Evolutionary conservation across 148 eudicot species (phyloP), one percentile per base, ranked within the genome.

Genomic region (Simmondsia chinensis): DNA sequence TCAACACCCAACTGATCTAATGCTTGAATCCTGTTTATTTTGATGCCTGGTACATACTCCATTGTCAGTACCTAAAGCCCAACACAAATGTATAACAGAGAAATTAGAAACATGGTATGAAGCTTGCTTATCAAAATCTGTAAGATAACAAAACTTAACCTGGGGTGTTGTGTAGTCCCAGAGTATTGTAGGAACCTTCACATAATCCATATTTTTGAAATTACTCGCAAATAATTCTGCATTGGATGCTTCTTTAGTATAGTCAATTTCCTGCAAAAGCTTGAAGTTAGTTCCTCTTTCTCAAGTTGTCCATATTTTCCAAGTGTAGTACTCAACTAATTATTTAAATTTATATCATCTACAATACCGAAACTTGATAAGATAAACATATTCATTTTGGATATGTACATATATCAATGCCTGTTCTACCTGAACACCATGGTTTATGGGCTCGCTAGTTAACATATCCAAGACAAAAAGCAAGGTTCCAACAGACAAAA

Each of bases 11-110:
- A 72, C 56, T 91, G 72, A 64, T 91, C 97, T 51, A 91, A 60
- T 23, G 94, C 94, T 79, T 85, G 61, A 57, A 85, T 85, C 68
- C 97, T 80, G 70, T 91, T 91, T 67, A 91, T 91, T 69, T 91
- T 91, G 48, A 91, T 91, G 44, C 97, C 97, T 5, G 97, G 97
- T 39, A 91, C 95, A 72, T 91, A 91, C 73, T 91, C 97, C 97
- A 91, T 91, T 7, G 94, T 79, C 56, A 91, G 69, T 46, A 91
- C 79, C 97, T 91, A 41, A 35, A 52, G 27, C 50, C 44, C 66
- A 60, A 54, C n/a, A 16, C 32, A 46, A 43, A 21, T 34, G 20
- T 63, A 32, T 52, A 43, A 66, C 39, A 46, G 14, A 46, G 36
- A 33, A 47, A 61, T 52, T 48, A 52, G 30, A 52, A 21, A 40